Conservation (phyloP, 345 rosid species). For the Hypericum perforatum region DNA sequence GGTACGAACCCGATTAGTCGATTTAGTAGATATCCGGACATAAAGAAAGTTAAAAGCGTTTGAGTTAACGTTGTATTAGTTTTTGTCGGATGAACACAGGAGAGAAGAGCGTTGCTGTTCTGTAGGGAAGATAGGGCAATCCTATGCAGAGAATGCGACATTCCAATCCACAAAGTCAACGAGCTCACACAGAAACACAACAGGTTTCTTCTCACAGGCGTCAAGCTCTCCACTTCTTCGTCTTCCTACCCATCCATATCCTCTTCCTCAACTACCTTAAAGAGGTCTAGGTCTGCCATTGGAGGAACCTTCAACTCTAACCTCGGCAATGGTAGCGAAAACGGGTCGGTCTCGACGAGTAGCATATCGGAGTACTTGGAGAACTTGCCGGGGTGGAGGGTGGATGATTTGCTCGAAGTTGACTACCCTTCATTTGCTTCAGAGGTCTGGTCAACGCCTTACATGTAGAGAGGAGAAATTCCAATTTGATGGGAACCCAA, state of each 20-base stretch:
- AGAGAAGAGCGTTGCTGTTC: slow-evolving; percentile 54
- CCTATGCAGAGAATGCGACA: slow-evolving; percentile 77
- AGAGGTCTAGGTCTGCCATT: slow-evolving; percentile 16
- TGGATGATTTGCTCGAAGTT: slow-evolving; percentile 65
- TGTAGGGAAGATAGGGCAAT: slow-evolving; percentile 85
- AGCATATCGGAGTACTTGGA: slow-evolving; percentile 67
- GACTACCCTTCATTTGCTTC: no score
- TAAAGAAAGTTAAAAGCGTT: no score
- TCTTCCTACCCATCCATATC: slow-evolving; percentile 27
- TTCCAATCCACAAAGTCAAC: slow-evolving; percentile 52
- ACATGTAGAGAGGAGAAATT: no score
- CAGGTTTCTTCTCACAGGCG: slow-evolving; percentile 76
- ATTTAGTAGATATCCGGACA: neutral
- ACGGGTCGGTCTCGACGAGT: slow-evolving; percentile 31
- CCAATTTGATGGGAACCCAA: neutral
- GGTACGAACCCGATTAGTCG: neutral
- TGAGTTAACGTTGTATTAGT: no score
- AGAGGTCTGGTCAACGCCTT: no score
- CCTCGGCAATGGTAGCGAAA: slow-evolving; percentile 24
- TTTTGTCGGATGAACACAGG: slow-evolving; percentile 18
- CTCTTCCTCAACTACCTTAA: slow-evolving; percentile 20
- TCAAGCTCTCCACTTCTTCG: slow-evolving; percentile 38
- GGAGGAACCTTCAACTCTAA: neutral
- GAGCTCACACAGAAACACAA: slow-evolving; percentile 64
- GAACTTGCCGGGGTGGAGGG: slow-evolving; percentile 68